Percentiles rank a stretch among this genome's conserved stretches.
These are phyloP conservation scores for Debaryomyces subglobosus DNA, from an alignment of 1,139 yeast species.

Conservation along the genomic window DNA sequence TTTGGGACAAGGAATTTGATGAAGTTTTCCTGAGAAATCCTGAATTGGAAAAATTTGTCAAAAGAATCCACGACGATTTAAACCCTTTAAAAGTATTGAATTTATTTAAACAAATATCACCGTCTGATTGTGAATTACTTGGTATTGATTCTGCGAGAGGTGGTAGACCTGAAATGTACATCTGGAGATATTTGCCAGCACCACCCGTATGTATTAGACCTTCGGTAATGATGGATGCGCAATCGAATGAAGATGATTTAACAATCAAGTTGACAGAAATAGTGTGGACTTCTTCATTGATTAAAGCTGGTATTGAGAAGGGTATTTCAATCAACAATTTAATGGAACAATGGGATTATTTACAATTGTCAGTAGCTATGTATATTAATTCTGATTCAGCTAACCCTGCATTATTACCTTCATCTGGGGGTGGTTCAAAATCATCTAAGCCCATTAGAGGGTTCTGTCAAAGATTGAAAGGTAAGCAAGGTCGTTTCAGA, in stretches of 20 bases:
- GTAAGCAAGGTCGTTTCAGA: conserved; percentile 98
- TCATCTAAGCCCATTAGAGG: conserved; percentile 87
- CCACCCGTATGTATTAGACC: conserved; percentile 99
- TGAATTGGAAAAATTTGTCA: conserved; percentile 84
- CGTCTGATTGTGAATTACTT: conserved; percentile 87
- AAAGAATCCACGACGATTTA: conserved; percentile 89
- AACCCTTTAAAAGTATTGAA: conserved; percentile 90
- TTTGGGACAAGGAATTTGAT: conserved; percentile 86
- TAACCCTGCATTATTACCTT: conserved; percentile 74
- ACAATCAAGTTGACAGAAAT: conserved; percentile 96
- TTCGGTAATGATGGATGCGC: conserved; percentile 92
- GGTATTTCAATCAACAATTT: conserved; percentile 90
- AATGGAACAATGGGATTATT: conserved; percentile 99
- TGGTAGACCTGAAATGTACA: conserved; percentile 95
- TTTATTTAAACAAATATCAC: conserved; percentile 80
- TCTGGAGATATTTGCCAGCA: conserved; percentile 97
- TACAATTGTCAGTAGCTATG: conserved; percentile 95
- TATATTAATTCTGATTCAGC: conserved; percentile 96
- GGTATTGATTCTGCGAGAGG: conserved; percentile 88
- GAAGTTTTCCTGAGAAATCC: conserved; percentile 73
- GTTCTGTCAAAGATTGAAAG: conserved; percentile 94
- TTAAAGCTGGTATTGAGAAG: conserved; percentile 91
- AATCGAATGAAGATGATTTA: conserved; percentile 94
- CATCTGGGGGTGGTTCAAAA: conserved; percentile 57
- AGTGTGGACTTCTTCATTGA: conserved; percentile 92